phyloP scores from a whole-genome alignment of 2,329 filamentous ascomycete species.

The Aspergillus phoenicis region DNA sequence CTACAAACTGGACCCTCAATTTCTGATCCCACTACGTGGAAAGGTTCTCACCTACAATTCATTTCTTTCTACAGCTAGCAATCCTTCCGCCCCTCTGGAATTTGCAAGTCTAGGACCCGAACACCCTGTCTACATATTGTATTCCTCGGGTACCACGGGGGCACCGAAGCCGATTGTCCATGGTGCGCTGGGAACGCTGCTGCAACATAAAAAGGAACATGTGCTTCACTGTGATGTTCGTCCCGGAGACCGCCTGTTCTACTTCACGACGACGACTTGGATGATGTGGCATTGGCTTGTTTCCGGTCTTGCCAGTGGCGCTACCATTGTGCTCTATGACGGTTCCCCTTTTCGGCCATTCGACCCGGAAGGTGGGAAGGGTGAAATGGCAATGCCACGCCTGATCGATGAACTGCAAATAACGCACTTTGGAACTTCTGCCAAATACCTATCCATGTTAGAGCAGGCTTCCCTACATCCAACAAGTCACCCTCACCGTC shows the following conservation, averaged over 20 bases:
- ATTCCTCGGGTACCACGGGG: constrained; percentile 87
- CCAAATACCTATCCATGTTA: constrained; percentile 87
- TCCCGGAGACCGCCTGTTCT: constrained; percentile 74
- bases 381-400: constrained; percentile 77
- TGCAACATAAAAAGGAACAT: constrained; percentile 98
- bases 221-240: constrained; percentile 80
- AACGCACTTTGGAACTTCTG: constrained; percentile 92
- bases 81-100: constrained; percentile 47
- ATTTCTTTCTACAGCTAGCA: constrained; percentile 49
- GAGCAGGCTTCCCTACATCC: constrained; percentile 75
- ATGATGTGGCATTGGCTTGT: constrained; percentile 99
- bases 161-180: constrained; percentile 93
- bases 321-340: constrained; percentile 85
- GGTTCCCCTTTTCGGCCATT: constrained; percentile 83
- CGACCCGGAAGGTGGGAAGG: constrained; percentile 57
- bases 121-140: constrained; percentile 91
- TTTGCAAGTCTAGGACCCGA: constrained; percentile 82
- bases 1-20: constrained; percentile 39
- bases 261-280: constrained; percentile 95
- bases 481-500: constrained; percentile 49
- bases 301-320: constrained; percentile 78
- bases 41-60: constrained; percentile 45
- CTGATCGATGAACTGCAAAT: constrained; percentile 80
- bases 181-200: constrained; percentile 81
- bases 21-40: constrained; percentile 40